A percentile compares a stretch with the other conserved stretches of the same genome.
Evolutionary conservation across 495 filamentous ascomycete genomes (phyloP).

Genomic region (Penicillium subrubescens): DNA sequence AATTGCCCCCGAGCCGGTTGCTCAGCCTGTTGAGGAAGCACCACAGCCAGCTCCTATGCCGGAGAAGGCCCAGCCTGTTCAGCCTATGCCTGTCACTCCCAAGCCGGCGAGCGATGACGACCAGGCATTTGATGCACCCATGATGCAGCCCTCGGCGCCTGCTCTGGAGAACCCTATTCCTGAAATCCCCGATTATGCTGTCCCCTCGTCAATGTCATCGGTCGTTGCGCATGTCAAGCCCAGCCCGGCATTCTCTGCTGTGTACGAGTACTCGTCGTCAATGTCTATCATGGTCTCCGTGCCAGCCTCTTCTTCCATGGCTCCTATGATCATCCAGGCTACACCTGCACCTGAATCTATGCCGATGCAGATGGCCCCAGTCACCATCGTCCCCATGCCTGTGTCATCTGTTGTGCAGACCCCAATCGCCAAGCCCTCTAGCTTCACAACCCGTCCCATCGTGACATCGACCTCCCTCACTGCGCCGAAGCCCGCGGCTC

Average conservation of each 20-base stretch:
- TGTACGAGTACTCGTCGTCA: neutral
- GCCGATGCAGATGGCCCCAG: slow-evolving; percentile 1
- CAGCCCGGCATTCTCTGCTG: neutral
- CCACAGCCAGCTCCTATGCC: neutral
- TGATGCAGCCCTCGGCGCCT: neutral
- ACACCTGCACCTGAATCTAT: neutral
- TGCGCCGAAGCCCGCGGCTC: neutral
- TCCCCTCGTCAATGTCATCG: slow-evolving; percentile 4
- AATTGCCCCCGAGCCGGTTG: too few relatives aligned
- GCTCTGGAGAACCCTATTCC: neutral
- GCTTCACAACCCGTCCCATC: neutral
- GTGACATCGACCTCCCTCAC: neutral
- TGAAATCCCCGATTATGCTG: neutral
- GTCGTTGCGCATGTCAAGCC: slow-evolving; percentile 5
- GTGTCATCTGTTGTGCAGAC: neutral
- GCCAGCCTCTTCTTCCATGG: slow-evolving; percentile 3
- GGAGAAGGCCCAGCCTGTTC: neutral
- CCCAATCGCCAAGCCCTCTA: slow-evolving; percentile 5
- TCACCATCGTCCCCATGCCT: slow-evolving; percentile 1
- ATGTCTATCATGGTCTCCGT: neutral
- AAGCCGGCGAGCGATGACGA: neutral
- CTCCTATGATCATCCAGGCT: neutral
- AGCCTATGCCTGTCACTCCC: neutral
- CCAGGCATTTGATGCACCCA: neutral
- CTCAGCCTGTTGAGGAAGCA: neutral